Evolutionary conservation across 73 alveolate species (phyloP).

Genomic region (Paramecium sonneborni): DNA sequence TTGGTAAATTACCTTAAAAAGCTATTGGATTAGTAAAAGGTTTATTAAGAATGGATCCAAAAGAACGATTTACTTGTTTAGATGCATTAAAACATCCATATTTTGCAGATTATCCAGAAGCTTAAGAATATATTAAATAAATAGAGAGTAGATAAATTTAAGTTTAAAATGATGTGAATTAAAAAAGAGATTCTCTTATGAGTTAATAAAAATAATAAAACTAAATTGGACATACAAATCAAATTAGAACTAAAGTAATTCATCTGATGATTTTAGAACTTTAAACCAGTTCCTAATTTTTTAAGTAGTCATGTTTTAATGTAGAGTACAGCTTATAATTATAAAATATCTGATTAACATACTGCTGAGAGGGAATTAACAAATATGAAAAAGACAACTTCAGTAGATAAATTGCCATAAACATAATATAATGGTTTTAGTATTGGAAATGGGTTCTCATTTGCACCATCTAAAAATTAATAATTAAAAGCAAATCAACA

Average conservation of each 20-base stretch:
- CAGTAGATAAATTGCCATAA: conserved; percentile 44
- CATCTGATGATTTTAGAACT: background rate
- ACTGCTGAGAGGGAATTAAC: background rate
- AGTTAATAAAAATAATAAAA: background rate
- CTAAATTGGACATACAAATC: background rate
- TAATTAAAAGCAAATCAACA: background rate
- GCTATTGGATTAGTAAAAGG: conserved; percentile 73
- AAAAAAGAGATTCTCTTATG: conserved; percentile 2
- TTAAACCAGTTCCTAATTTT: conserved; percentile 30
- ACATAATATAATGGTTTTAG: conserved; percentile 42
- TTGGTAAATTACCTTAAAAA: conserved; percentile 79
- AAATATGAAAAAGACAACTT: background rate
- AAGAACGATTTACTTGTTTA: conserved; percentile 72
- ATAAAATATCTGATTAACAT: conserved; percentile 27
- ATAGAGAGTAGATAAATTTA: background rate
- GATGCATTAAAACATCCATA: conserved; percentile 86
- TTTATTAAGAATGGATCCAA: conserved; percentile 84
- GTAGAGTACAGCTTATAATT: conserved; percentile 45
- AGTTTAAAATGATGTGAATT: background rate
- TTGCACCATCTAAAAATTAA: background rate
- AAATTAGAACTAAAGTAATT: conserved; percentile 12
- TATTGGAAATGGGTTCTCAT: conserved; percentile 22
- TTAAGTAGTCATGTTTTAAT: conserved; percentile 17
- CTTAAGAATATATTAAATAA: conserved; percentile 32
- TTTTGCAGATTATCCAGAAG: conserved; percentile 73